Percentiles rank a stretch among this genome's conserved stretches.
Evolutionary conservation across 1,139 yeast genomes (phyloP).

Genomic region (Lodderomyces theae): DNA sequence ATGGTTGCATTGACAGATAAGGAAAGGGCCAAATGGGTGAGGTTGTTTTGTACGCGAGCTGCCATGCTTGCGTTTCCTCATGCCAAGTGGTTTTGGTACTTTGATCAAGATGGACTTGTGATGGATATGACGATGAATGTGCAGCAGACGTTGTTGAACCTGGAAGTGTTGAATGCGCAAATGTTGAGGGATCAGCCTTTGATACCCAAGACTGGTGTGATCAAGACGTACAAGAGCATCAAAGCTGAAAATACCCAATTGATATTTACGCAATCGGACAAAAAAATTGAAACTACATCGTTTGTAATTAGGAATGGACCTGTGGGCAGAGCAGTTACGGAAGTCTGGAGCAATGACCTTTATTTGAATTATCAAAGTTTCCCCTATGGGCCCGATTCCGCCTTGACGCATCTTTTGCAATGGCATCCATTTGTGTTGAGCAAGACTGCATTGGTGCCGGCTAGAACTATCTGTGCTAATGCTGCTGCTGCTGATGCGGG

Average conservation of each 20-base stretch:
- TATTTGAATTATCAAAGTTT: conserved; percentile 65
- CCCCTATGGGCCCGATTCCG: conserved; percentile 58
- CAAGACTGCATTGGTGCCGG: conserved; percentile 70
- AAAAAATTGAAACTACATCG: conserved; percentile 61
- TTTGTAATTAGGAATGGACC: conserved; percentile 66
- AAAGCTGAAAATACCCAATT: conserved; percentile 53
- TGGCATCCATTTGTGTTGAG: conserved; percentile 88
- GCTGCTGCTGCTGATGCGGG: too few relatives aligned
- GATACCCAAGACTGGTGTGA: conserved; percentile 63
- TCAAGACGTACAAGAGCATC: conserved; percentile 66
- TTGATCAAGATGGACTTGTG: conserved; percentile 72
- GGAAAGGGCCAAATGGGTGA: conserved; percentile 55
- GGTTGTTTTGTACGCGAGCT: conserved; percentile 60
- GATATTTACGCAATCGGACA: conserved; percentile 63
- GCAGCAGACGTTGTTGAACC: conserved; percentile 53
- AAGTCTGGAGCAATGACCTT: conserved; percentile 71
- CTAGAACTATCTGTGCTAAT: conserved; percentile 39
- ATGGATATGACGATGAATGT: conserved; percentile 63
- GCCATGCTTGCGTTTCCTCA: conserved; percentile 87
- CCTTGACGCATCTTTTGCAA: conserved; percentile 78
- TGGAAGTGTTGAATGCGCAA: conserved; percentile 54
- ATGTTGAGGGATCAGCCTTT: conserved; percentile 68
- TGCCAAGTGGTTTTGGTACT: conserved; percentile 80
- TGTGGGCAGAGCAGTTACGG: conserved; percentile 64
- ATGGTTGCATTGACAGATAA: conserved; percentile 31